phyloP scores from a whole-genome alignment of 2,329 filamentous ascomycete species.

The Colletotrichum truncatum region DNA sequence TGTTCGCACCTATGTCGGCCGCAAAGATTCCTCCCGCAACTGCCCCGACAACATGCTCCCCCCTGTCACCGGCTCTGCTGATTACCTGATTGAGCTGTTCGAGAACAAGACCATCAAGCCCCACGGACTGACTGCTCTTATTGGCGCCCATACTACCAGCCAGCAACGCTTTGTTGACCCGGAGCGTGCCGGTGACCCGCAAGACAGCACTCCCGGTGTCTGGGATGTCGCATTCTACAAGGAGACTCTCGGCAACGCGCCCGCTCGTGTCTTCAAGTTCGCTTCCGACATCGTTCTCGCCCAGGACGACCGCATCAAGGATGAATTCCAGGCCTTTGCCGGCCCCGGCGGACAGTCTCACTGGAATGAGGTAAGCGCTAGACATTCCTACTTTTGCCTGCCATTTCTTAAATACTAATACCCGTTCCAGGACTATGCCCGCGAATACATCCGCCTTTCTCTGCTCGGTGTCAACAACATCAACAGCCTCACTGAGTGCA shows the following conservation, averaged over 20 bases:
- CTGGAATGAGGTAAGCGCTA: conserved; percentile 53
- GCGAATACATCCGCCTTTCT: conserved; percentile 62
- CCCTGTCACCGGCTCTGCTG: conserved; percentile 48
- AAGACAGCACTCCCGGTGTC: conserved; percentile 60
- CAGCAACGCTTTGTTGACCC: conserved; percentile 56
- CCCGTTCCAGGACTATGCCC: conserved; percentile 54
- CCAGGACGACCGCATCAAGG: conserved; percentile 43
- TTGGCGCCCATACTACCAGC: conserved; percentile 63
- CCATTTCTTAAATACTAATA: background rate
- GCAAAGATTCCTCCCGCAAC: conserved; percentile 51
- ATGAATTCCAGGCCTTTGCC: conserved; percentile 50
- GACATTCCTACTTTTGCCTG: background rate
- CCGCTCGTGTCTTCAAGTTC: conserved; percentile 50
- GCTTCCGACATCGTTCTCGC: conserved; percentile 51
- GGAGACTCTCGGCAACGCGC: conserved; percentile 44
- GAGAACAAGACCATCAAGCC: conserved; percentile 61
- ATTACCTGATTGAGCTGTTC: conserved; percentile 58
- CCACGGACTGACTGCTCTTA: conserved; percentile 59
- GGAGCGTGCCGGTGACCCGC: conserved; percentile 50
- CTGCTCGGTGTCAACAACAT: conserved; percentile 66
- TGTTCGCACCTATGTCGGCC: conserved; percentile 61
- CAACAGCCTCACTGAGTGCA: conserved; percentile 64
- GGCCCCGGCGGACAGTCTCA: conserved; percentile 40
- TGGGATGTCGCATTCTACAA: conserved; percentile 64
- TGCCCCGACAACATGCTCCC: conserved; percentile 54